These are phyloP conservation scores for Emergomyces orientalis DNA, from an alignment of 2,329 filamentous ascomycete genomes.

Conservation along the genomic window DNA sequence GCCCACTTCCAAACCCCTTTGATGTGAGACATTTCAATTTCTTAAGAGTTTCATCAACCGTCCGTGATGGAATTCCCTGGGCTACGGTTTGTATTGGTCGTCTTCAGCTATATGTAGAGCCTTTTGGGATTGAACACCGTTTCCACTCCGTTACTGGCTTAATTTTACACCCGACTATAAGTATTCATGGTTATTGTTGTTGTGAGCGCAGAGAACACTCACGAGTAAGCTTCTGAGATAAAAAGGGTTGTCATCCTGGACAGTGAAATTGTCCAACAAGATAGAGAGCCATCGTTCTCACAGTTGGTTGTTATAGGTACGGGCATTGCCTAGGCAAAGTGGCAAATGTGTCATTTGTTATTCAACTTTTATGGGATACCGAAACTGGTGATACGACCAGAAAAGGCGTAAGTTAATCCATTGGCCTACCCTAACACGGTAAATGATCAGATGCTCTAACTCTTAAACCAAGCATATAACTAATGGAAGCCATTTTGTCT, in stretches of 20 bases:
- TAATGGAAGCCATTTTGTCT: neutral
- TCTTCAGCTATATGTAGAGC: neutral
- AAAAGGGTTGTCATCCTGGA: no score
- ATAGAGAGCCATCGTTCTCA: no score
- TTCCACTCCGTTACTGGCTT: neutral
- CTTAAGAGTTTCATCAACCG: neutral
- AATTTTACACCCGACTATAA: neutral
- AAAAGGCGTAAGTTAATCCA: no score
- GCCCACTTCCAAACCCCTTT: neutral
- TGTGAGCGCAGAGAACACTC: neutral
- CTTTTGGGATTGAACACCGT: neutral
- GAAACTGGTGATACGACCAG: no score
- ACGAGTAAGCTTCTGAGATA: no score
- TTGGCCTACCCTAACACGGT: neutral
- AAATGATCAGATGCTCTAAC: neutral
- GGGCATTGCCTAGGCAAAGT: no score
- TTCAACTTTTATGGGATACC: no score
- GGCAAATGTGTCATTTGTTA: no score
- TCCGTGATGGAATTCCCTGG: neutral
- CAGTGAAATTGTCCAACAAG: no score
- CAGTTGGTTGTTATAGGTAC: no score
- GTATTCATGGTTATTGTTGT: neutral
- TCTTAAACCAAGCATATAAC: neutral
- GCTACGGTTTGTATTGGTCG: neutral
- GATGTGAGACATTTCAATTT: neutral